These are phyloP conservation scores for Syzygium grande DNA, from an alignment of 345 rosid genomes.

Conservation along the genomic window DNA sequence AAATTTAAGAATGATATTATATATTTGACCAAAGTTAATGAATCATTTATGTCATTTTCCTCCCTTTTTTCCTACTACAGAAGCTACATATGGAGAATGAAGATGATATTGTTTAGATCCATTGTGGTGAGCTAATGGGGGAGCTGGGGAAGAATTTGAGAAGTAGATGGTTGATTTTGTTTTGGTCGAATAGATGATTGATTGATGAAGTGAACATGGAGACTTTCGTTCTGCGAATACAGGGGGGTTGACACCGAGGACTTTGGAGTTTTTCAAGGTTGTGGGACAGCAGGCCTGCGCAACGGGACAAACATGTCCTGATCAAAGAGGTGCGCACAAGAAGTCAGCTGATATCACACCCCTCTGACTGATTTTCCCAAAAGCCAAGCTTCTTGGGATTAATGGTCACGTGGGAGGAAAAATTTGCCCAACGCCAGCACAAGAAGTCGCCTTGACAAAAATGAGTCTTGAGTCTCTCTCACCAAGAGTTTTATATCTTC, in stretches of 20 bases:
- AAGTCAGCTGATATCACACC: not conserved
- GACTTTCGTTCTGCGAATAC: not conserved
- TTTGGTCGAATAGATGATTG: not conserved
- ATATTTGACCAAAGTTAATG: too few species aligned
- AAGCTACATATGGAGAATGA: not conserved
- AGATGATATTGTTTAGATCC: not conserved
- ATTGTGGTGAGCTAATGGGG: not conserved
- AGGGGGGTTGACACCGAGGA: not conserved
- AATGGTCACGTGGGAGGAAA: not conserved
- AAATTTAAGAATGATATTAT: too few species aligned
- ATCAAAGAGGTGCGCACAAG: not conserved
- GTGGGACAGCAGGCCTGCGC: not conserved
- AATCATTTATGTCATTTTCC: too few species aligned
- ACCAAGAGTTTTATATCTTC: too few species aligned
- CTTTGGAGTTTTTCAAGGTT: not conserved
- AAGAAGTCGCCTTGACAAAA: not conserved
- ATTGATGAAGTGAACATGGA: not conserved
- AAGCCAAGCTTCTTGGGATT: not conserved
- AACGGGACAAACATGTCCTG: not conserved
- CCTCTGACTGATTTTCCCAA: not conserved
- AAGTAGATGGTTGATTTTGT: not conserved
- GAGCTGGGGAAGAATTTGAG: not conserved
- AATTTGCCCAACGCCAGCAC: not conserved
- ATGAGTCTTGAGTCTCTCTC: not conserved
- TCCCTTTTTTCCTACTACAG: not conserved